Conservation (phyloP, 2,329 filamentous ascomycete genomes). For the Colletotrichum gloeosporioides region DNA sequence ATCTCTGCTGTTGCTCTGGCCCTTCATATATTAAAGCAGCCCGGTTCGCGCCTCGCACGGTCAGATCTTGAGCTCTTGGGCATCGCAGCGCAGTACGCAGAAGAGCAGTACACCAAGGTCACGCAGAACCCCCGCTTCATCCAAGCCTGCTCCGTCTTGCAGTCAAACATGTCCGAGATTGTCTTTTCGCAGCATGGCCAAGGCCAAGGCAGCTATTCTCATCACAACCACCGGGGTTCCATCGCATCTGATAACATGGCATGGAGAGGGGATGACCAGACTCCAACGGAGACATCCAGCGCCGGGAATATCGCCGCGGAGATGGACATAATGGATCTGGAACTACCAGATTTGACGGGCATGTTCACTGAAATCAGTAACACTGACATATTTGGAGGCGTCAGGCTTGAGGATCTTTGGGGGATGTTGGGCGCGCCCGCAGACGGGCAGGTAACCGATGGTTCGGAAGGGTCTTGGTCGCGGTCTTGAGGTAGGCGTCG, state of each 20-base stretch:
- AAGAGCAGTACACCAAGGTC: conserved; percentile 19
- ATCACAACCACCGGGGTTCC: background rate
- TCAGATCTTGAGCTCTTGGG: conserved; percentile 24
- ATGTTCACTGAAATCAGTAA: conserved; percentile 14
- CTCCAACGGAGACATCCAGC: background rate
- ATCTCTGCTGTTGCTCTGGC: conserved; percentile 24
- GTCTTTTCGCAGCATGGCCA: background rate
- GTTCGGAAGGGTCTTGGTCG: background rate
- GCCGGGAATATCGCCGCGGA: background rate
- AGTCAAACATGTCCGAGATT: conserved; percentile 3
- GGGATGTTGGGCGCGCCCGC: background rate
- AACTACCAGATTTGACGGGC: conserved; percentile 3
- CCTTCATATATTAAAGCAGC: conserved; percentile 23
- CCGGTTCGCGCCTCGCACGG: conserved; percentile 22
- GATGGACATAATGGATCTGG: conserved; percentile 7
- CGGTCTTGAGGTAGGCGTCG: background rate
- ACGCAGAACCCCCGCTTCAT: conserved; percentile 12
- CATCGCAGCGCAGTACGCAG: conserved; percentile 21
- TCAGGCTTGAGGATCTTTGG: background rate
- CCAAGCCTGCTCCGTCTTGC: conserved; percentile 2
- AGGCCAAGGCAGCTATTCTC: background rate
- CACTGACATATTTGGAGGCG: background rate
- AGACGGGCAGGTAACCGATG: background rate
- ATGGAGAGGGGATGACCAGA: background rate
- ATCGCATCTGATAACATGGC: background rate